Base-by-base conservation (phyloP, 2,329 filamentous ascomycete species). In the Fusarium pininemorale region DNA sequence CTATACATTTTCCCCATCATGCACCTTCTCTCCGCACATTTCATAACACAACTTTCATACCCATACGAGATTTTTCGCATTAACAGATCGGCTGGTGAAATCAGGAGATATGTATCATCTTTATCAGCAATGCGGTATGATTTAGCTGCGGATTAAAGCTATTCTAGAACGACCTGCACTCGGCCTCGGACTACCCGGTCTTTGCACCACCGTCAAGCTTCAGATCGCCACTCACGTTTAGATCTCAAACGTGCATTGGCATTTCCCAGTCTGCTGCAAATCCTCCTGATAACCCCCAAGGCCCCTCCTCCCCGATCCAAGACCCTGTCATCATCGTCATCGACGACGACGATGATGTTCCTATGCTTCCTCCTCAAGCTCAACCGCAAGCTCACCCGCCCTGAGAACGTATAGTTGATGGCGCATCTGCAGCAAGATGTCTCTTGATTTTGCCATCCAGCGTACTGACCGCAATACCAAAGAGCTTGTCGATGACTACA, bases 111-210 rank as follows among this genome's bases (percentile, higher is more conserved):
- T 64, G 38, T 39, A 47, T 63, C 39, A 42, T 64, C 41, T 45
- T 32, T n/a, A 24, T 41, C 55, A 58, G 41, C 58, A 48, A 63
- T 18, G 50, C 58, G 66, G 66, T 60, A 57, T n/a, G n/a, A n/a
- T 77, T 70, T 65, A 56, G 66, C 70, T 51, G 67, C 73, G 59
- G 77, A 77, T 78, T 20, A 74, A 76, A 83, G 79, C 81, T 83
- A 75, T 79, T 80, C 62, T 56, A 77, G 79, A 81, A 78, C 81
- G 82, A 80, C 82, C 82, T 84, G 83, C 83, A 84, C 83, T 77
- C 81, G 80, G 79, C 79, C 79, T 79, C 67, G 79, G 75, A 80
- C 77, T 73, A 8, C 44, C 14, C 10, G 28, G 10, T 18, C 28
- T 30, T 30, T 18, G 4, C 45, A 48, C 28, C 45, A 22, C 20